Evolutionary conservation across 2,329 filamentous ascomycete genomes (phyloP).

Genomic region (Blumeria graminis): DNA sequence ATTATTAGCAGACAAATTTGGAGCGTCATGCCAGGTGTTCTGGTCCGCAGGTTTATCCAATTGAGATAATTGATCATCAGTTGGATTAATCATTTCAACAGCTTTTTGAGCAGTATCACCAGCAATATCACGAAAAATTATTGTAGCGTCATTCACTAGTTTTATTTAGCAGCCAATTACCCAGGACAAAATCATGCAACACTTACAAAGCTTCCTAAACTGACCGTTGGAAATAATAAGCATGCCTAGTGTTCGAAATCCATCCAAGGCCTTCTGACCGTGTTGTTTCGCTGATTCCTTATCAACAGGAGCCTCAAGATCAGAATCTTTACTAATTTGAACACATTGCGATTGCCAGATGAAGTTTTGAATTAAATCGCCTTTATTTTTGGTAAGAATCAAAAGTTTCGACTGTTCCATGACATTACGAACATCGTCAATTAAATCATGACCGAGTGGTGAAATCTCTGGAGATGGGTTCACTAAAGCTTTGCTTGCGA

Average conservation of each 20-base stretch:
- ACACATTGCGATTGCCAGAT: constrained; percentile 79
- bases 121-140: constrained; percentile 72
- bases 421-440: constrained; percentile 54
- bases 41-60: constrained; percentile 71
- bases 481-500: constrained; percentile 44
- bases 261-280: constrained; percentile 60
- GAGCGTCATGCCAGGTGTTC: constrained; percentile 81
- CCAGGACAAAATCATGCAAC: no score
- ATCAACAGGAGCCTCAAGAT: constrained; percentile 42
- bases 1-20: constrained; percentile 45
- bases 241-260: constrained; percentile 66
- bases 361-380: constrained; percentile 86
- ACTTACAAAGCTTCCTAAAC: constrained; percentile 15
- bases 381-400: constrained; percentile 80
- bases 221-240: constrained; percentile 88
- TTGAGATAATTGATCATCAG: constrained; percentile 48
- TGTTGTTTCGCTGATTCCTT: constrained; percentile 64
- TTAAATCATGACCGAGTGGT: constrained; percentile 52
- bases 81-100: constrained; percentile 51
- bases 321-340: constrained; percentile 32
- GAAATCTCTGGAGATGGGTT: constrained; percentile 58
- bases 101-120: constrained; percentile 70
- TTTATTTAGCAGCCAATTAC: constrained; percentile 2
- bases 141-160: constrained; percentile 48
- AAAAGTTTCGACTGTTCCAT: constrained; percentile 67